phyloP scores from a whole-genome alignment of 1,139 yeast species.

The Magnusiomyces tetraspermus region DNA sequence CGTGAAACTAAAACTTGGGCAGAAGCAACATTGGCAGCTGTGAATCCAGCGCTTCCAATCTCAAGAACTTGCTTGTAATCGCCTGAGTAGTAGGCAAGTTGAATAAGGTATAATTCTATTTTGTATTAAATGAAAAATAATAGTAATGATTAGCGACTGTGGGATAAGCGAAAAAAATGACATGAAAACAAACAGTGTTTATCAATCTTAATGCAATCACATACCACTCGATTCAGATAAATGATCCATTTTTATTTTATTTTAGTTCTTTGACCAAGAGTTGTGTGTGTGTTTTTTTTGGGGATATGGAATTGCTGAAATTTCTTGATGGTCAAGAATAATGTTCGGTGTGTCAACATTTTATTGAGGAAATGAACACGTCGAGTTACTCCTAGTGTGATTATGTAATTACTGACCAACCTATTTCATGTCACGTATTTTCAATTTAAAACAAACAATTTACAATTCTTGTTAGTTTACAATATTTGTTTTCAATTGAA shows the following conservation, averaged over 20 bases:
- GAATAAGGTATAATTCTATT: slow-evolving; percentile 30
- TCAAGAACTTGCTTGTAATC: slow-evolving; percentile 30
- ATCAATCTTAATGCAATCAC: slow-evolving; percentile 13
- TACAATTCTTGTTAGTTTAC: too few relatives aligned
- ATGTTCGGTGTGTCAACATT: too few relatives aligned
- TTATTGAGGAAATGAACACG: too few relatives aligned
- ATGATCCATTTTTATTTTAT: slow-evolving; percentile 22
- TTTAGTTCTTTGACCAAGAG: background rate
- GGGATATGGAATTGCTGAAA: too few relatives aligned
- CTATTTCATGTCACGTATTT: too few relatives aligned
- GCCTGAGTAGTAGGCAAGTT: slow-evolving; percentile 36
- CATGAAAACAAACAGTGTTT: background rate
- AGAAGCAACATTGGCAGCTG: slow-evolving; percentile 21
- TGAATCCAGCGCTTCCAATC: slow-evolving; percentile 22
- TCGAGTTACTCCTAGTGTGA: too few relatives aligned
- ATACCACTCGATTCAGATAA: slow-evolving; percentile 24
- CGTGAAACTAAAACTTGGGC: slow-evolving; percentile 31
- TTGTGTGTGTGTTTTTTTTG: too few relatives aligned
- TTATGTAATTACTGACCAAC: too few relatives aligned
- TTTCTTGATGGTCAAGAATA: too few relatives aligned
- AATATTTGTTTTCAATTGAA: too few relatives aligned
- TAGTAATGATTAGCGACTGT: background rate
- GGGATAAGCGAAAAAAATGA: too few relatives aligned
- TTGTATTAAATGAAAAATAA: background rate
- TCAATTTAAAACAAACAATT: too few relatives aligned